Conservation (phyloP, 345 rosid species). For the Populus nigra region DNA sequence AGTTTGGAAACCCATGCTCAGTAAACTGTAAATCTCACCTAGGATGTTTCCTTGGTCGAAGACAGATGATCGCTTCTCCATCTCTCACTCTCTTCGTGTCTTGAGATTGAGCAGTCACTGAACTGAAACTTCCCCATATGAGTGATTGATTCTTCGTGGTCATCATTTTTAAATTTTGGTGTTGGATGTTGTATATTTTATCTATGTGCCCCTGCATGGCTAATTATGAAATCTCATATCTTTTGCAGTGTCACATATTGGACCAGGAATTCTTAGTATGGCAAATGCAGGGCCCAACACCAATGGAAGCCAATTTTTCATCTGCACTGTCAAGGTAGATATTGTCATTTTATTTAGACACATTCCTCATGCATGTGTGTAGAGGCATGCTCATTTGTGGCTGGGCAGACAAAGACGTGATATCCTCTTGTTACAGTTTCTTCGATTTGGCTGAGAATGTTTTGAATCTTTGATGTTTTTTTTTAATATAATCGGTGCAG, state of each 20-base stretch:
- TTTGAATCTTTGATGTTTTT: not conserved
- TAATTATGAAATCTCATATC: conserved; percentile 14
- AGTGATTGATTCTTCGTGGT: not conserved
- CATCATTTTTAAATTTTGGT: not conserved
- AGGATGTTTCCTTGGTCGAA: not conserved
- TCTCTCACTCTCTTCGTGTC: not conserved
- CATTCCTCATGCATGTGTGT: not conserved
- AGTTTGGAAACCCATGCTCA: not conserved
- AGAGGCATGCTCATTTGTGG: not conserved
- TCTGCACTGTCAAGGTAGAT: conserved; percentile 93
- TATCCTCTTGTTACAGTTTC: not conserved
- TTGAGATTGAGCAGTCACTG: not conserved
- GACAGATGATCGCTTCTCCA: not conserved
- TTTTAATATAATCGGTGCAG: not conserved
- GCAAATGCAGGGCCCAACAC: conserved; percentile 99
- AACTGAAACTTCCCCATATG: not conserved
- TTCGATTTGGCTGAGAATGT: not conserved
- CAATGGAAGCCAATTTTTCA: conserved; percentile 96
- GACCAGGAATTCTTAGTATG: conserved; percentile 97
- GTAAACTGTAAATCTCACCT: not conserved
- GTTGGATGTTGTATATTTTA: not conserved
- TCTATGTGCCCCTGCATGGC: not conserved
- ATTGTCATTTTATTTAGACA: conserved; percentile 5
- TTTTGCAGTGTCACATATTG: conserved; percentile 75
- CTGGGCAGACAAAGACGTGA: too few species aligned